Conservation (phyloP, 495 filamentous ascomycete species). For the Trichocladium antarcticum region DNA sequence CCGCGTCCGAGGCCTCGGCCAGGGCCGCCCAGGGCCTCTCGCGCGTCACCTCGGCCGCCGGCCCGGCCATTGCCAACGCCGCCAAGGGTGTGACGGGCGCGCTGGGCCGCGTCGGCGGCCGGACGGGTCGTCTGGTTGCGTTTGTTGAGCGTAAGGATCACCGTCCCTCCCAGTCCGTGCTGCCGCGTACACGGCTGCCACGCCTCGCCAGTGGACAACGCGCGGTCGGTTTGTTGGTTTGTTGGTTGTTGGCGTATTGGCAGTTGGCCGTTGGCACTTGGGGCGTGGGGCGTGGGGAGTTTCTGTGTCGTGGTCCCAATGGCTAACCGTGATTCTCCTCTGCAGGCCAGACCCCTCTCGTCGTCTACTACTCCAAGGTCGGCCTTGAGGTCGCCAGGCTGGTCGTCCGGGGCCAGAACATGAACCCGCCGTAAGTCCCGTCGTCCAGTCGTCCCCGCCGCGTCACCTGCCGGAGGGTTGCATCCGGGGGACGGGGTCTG, state of each 20-base stretch:
- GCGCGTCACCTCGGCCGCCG: conserved; percentile 67
- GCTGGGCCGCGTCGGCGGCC: conserved; percentile 69
- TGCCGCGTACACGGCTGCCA: not conserved
- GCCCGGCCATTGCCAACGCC: conserved; percentile 60
- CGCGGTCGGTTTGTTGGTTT: not conserved
- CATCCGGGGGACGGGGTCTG: not conserved
- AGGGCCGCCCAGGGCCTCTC: conserved; percentile 83
- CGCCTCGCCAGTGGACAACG: not conserved
- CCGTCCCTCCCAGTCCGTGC: not conserved
- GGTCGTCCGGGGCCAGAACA: conserved; percentile 78
- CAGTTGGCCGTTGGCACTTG: not conserved
- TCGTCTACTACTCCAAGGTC: conserved; percentile 84
- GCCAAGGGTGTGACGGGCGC: conserved; percentile 52
- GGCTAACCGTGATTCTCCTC: not conserved
- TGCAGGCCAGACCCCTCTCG: conserved; percentile 71
- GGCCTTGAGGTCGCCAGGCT: conserved; percentile 75
- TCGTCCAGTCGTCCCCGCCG: not conserved
- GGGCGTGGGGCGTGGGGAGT: not conserved
- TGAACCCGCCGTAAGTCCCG: conserved; percentile 79
- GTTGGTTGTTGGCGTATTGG: too few species aligned
- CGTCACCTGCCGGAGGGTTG: not conserved
- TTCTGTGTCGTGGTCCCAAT: conserved; percentile 5
- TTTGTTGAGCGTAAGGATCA: conserved; percentile 64
- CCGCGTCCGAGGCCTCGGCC: conserved; percentile 51
- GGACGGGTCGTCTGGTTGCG: conserved; percentile 66